Conservation (phyloP, 169 alveolate species). For the Plasmodium fragile region DNA sequence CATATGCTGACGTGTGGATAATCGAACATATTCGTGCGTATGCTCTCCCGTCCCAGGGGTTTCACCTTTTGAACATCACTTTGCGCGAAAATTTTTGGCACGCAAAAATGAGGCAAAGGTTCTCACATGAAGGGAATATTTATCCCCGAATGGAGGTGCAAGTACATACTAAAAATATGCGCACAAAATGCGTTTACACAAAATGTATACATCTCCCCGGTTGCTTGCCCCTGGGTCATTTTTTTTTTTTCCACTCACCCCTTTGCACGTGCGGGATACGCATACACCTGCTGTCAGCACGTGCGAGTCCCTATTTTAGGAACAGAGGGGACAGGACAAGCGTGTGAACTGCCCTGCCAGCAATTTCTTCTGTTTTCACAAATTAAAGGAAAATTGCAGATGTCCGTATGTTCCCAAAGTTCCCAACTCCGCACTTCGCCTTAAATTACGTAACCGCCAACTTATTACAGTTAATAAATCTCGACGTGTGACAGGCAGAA, state of each 20-base stretch:
- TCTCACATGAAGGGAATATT: background rate
- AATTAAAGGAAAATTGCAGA: background rate
- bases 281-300: background rate
- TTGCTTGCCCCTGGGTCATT: background rate
- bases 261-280: background rate
- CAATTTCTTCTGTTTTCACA: background rate
- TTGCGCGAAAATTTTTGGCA: background rate
- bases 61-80: background rate
- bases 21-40: background rate
- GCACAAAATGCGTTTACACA: background rate
- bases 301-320: background rate
- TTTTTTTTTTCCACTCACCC: background rate
- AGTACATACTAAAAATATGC: background rate
- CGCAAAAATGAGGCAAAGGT: background rate
- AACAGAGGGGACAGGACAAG: background rate
- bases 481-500: background rate
- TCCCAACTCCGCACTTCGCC: background rate
- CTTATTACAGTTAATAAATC: background rate
- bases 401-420: background rate
- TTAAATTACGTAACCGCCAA: background rate
- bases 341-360: background rate
- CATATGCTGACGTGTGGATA: background rate
- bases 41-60: background rate
- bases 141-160: background rate
- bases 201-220: background rate